Evolutionary conservation across 2,329 filamentous ascomycete species (phyloP), one percentile per base, ranked within the genome.

Genomic region (Stenocarpella maydis): DNA sequence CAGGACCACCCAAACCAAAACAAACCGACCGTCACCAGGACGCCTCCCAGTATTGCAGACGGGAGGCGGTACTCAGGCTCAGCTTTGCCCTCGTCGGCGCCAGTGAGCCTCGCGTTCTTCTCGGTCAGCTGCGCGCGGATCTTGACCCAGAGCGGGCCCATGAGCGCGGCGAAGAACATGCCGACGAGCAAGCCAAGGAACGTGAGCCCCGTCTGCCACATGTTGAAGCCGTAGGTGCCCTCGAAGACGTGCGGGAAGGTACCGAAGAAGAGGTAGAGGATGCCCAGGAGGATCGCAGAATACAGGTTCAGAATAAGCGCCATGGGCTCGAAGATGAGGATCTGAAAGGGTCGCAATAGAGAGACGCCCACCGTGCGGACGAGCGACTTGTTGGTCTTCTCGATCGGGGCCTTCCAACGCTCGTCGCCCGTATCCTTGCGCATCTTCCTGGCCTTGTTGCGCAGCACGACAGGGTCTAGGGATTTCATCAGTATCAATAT

Each of bases 1-100:
- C 92, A 91, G 5, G 92, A 94, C 92, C 94, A 97, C 10, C 89
- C 94, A 80, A 97, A 97, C 81, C 93, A 92, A 79, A 98, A 97
- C 19, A 98, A 81, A 8, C 93, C 93, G 68, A 92, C 83, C 6
- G 94, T 93, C 39, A 96, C 93, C 12, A 97, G 80, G 53, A 94
- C 80, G 0, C 90, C 90, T n/a, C 95, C 95, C 9, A 85, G 78
- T 64, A 95, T 91, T 24, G 90, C 88, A 41, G 93, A 89, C 8
- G 93, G 92, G 41, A 98, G 86, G 71, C 94, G 89, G 81, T 92
- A 97, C 81, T 98, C 95, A 10, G 95, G 95, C 83, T 97, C 93
- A 70, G 89, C 91, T 60, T 86, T 83, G 7, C 86, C 88, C 67
- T 81, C 75, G 70, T 81, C 75, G 70, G 84, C 76, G 6, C 86